A percentile compares a stretch with the other conserved stretches of the same genome.
phyloP scores from a whole-genome alignment of 2,329 filamentous ascomycete genomes.

The Exserohilum turcica region DNA sequence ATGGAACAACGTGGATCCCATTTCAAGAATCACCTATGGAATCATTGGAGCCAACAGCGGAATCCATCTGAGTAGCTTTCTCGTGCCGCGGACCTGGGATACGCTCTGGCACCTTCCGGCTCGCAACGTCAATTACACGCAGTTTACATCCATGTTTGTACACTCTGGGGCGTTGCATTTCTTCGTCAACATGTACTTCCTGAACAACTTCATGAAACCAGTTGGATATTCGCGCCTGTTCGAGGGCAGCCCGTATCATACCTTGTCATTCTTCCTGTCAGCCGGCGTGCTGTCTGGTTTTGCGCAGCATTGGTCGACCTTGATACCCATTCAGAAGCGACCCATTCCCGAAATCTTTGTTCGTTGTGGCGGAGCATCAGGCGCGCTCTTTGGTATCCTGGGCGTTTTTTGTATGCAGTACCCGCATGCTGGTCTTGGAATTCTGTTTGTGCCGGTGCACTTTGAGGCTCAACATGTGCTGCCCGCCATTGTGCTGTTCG shows the following conservation, averaged over 20 bases:
- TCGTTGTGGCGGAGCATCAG: slow-evolving; percentile 41
- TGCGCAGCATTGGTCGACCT: slow-evolving; percentile 36
- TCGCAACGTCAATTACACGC: slow-evolving; percentile 36
- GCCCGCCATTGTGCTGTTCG: slow-evolving; percentile 41
- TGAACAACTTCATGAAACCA: slow-evolving; percentile 39
- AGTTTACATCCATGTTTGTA: slow-evolving; percentile 39
- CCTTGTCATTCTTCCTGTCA: slow-evolving; percentile 38
- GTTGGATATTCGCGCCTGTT: slow-evolving; percentile 38
- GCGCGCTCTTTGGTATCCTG: slow-evolving; percentile 40
- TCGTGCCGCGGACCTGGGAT: slow-evolving; percentile 31
- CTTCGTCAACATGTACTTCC: slow-evolving; percentile 27
- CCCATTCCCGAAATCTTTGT: slow-evolving; percentile 31
- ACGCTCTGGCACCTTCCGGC: slow-evolving; percentile 39
- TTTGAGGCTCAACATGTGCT: slow-evolving; percentile 41
- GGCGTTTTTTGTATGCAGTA: slow-evolving; percentile 42
- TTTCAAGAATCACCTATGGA: slow-evolving; percentile 34
- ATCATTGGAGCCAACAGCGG: slow-evolving; percentile 37
- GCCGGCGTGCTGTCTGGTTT: slow-evolving; percentile 38
- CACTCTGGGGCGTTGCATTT: slow-evolving; percentile 24
- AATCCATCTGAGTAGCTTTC: slow-evolving; percentile 34
- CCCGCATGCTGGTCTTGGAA: slow-evolving; percentile 35
- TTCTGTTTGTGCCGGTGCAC: slow-evolving; percentile 40
- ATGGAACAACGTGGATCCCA: slow-evolving; percentile 33
- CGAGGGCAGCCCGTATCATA: slow-evolving; percentile 38
- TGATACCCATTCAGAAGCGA: slow-evolving; percentile 29